Conservation (phyloP, 78 protist genomes). For the Monocercomonoides exilis region DNA sequence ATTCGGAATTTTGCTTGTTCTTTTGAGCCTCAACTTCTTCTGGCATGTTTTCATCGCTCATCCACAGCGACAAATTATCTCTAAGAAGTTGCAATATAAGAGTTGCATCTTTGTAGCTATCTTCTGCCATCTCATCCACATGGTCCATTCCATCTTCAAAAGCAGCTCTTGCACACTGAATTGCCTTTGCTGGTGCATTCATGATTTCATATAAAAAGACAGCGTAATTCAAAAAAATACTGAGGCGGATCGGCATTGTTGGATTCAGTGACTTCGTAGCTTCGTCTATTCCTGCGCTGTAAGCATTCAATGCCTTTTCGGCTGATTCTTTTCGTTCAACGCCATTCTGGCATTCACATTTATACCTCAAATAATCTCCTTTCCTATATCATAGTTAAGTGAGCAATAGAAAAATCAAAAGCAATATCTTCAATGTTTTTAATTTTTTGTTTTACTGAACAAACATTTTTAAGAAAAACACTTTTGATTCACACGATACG, state of each 20-base stretch:
- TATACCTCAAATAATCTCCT: slow-evolving; percentile 58
- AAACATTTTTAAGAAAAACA: slow-evolving; percentile 47
- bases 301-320: slow-evolving; percentile 24
- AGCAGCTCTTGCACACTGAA: slow-evolving; percentile 66
- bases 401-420: too few relatives aligned
- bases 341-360: slow-evolving; percentile 34
- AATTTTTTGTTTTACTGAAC: too few relatives aligned
- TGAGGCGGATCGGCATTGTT: slow-evolving; percentile 95
- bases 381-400: too few relatives aligned
- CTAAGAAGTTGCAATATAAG: slow-evolving; percentile 94
- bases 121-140: slow-evolving; percentile 87
- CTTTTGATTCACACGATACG: slow-evolving; percentile 13
- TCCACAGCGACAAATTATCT: slow-evolving; percentile 94
- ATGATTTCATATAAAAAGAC: slow-evolving; percentile 95
- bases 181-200: slow-evolving; percentile 74
- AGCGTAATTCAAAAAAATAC: slow-evolving; percentile 95
- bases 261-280: slow-evolving; percentile 70
- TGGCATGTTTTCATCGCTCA: too few relatives aligned
- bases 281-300: slow-evolving; percentile 37
- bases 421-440: too few relatives aligned
- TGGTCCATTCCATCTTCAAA: slow-evolving; percentile 54
- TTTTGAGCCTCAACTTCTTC: too few relatives aligned
- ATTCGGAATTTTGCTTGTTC: too few relatives aligned
- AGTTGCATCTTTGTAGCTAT: slow-evolving; percentile 91
- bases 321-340: neutral